Conservation (phyloP, 371 early-diverging fungal species). For the Lichtheimia ornata region DNA sequence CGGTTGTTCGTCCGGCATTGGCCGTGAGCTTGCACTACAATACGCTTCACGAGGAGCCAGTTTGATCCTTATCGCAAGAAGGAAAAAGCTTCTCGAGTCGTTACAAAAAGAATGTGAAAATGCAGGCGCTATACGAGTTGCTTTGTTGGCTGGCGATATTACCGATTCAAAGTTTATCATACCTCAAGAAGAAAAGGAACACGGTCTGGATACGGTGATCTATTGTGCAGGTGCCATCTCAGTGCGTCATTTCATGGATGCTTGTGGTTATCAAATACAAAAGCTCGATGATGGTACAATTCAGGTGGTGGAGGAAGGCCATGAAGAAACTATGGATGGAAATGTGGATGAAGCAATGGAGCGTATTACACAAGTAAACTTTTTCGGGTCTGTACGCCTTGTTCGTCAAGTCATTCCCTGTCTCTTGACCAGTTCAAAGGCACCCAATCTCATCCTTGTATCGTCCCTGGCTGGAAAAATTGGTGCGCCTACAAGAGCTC, state of each 20-base stretch:
- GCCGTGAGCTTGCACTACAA: conserved; percentile 63
- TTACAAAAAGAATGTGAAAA: conserved; percentile 52
- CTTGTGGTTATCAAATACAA: conserved; percentile 38
- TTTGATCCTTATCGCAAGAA: conserved; percentile 71
- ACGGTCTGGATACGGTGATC: conserved; percentile 64
- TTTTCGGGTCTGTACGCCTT: conserved; percentile 61
- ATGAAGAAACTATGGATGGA: background rate
- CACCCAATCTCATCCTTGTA: conserved; percentile 71
- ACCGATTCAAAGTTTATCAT: conserved; percentile 26
- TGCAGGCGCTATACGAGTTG: conserved; percentile 22
- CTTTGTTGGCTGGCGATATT: conserved; percentile 31
- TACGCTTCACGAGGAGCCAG: conserved; percentile 75
- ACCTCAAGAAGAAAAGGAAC: conserved; percentile 17
- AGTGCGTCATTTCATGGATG: conserved; percentile 56
- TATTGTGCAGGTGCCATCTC: conserved; percentile 75
- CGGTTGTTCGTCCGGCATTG: conserved; percentile 85
- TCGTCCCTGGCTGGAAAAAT: conserved; percentile 82
- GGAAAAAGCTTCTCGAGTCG: conserved; percentile 50
- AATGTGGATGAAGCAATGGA: conserved; percentile 29
- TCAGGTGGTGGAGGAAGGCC: conserved; percentile 3
- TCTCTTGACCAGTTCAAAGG: conserved; percentile 44
- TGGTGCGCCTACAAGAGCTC: conserved; percentile 81
- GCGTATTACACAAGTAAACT: conserved; percentile 65
- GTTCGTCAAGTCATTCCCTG: conserved; percentile 63
- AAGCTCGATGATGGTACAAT: conserved; percentile 9